These are phyloP conservation scores for Colletotrichum salicis DNA, from an alignment of 2,329 filamentous ascomycete genomes.

Conservation along the genomic window DNA sequence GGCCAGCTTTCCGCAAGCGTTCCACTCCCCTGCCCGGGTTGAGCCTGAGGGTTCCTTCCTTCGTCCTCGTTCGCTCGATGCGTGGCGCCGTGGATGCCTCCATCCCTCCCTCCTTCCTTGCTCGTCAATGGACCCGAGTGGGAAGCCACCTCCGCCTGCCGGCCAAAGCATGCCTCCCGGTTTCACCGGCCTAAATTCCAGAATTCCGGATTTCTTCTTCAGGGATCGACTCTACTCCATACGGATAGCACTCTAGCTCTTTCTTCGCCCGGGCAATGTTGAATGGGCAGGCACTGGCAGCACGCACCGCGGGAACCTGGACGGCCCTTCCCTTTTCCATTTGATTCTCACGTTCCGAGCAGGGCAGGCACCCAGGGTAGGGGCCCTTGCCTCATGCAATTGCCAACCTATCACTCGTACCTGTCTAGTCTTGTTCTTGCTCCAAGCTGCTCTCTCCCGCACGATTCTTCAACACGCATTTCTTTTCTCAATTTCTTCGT, in stretches of 20 bases:
- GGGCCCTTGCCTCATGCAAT: not conserved
- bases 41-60: not conserved
- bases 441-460: not conserved
- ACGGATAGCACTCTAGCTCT: not conserved
- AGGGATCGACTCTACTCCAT: constrained; percentile 1
- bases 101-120: constrained; percentile 15
- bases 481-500: not conserved
- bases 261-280: constrained; percentile 2
- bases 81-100: not conserved
- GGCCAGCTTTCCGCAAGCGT: not conserved
- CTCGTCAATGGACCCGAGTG: constrained; percentile 28
- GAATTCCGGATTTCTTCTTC: constrained; percentile 30
- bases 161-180: not conserved
- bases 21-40: no score
- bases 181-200: constrained; percentile 22
- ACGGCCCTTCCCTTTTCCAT: constrained; percentile 25
- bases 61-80: not conserved
- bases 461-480: not conserved
- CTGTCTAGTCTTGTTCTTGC: not conserved
- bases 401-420: no score
- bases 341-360: not conserved
- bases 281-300: not conserved
- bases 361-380: not conserved
- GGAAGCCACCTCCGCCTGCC: constrained; percentile 17
- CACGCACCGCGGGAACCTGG: constrained; percentile 13